Evolutionary conservation across 768 basidiomycete species (phyloP).

Genomic region (Mycena albidolilacea): DNA sequence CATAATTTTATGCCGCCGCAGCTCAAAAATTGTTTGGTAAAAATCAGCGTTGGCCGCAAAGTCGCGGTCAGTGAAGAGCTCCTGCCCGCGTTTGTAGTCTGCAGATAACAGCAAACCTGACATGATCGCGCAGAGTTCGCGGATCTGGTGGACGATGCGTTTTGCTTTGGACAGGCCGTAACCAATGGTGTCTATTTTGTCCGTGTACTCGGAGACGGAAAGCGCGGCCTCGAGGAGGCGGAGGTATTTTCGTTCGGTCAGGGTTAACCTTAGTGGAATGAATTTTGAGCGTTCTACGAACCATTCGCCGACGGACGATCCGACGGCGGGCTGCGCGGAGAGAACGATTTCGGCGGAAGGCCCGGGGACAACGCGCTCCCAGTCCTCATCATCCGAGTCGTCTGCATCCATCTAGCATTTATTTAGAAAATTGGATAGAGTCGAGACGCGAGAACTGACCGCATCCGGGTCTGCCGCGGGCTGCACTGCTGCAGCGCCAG

Average conservation of each 20-base stretch:
- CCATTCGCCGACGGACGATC: constrained; percentile 84
- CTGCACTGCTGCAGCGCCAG: constrained; percentile 12
- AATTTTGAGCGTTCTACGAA: constrained; percentile 86
- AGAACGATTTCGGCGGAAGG: constrained; percentile 54
- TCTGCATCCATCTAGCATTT: constrained; percentile 63
- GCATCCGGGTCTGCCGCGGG: constrained; percentile 48
- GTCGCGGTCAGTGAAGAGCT: constrained; percentile 86
- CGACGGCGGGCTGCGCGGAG: constrained; percentile 72
- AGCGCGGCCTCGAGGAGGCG: constrained; percentile 90
- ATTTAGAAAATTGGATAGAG: background rate
- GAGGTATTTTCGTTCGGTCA: constrained; percentile 85
- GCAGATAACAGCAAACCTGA: constrained; percentile 87
- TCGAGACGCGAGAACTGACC: constrained; percentile 43
- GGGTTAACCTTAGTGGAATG: constrained; percentile 84
- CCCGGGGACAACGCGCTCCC: constrained; percentile 55
- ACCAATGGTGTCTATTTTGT: constrained; percentile 88
- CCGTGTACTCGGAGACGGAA: constrained; percentile 89
- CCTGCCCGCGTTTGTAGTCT: constrained; percentile 92
- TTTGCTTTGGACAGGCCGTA: constrained; percentile 88
- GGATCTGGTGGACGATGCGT: constrained; percentile 88
- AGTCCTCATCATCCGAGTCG: constrained; percentile 60
- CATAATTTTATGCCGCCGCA: constrained; percentile 91
- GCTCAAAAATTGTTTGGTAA: constrained; percentile 85
- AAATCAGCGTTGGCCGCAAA: constrained; percentile 86
- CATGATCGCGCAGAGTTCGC: constrained; percentile 90